These are phyloP conservation scores for Colletotrichum spaethianum DNA, from an alignment of 2,329 filamentous ascomycete species.

Conservation along the genomic window DNA sequence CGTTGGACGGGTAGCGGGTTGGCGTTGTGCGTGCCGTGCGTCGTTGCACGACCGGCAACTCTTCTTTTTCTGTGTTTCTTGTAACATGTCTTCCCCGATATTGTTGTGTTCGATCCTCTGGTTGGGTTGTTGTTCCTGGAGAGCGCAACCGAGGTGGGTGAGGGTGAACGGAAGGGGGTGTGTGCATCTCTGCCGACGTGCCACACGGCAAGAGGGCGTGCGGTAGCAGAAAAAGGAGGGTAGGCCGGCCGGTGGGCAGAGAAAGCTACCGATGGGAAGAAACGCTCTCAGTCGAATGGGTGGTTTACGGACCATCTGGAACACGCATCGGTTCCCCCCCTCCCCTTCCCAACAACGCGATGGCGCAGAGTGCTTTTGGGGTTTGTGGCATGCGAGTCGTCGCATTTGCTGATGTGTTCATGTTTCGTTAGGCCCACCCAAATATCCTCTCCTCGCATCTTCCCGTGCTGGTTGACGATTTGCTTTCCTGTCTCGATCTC, in stretches of 20 bases:
- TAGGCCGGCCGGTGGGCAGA: neutral
- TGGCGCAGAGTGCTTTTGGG: neutral
- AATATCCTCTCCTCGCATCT: neutral
- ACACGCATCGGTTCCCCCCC: neutral
- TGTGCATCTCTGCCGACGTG: neutral
- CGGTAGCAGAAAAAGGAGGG: neutral
- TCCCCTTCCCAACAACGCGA: neutral
- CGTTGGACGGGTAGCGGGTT: neutral
- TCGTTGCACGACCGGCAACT: neutral
- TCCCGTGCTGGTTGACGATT: neutral
- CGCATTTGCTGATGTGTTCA: conserved; percentile 23
- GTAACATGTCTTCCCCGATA: neutral
- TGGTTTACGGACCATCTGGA: neutral
- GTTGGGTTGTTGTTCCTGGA: neutral
- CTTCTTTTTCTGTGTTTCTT: neutral
- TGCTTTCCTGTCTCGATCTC: conserved; percentile 1
- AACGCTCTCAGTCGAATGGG: neutral
- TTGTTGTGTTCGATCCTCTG: neutral
- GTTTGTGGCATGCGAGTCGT: conserved; percentile 33
- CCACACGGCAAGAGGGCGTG: neutral
- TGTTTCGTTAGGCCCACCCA: neutral
- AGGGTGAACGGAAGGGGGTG: neutral
- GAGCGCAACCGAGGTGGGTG: neutral
- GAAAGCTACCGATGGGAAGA: neutral
- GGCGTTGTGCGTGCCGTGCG: neutral